Conservation (phyloP, 2,329 filamentous ascomycete genomes). For the Nemania sp. region DNA sequence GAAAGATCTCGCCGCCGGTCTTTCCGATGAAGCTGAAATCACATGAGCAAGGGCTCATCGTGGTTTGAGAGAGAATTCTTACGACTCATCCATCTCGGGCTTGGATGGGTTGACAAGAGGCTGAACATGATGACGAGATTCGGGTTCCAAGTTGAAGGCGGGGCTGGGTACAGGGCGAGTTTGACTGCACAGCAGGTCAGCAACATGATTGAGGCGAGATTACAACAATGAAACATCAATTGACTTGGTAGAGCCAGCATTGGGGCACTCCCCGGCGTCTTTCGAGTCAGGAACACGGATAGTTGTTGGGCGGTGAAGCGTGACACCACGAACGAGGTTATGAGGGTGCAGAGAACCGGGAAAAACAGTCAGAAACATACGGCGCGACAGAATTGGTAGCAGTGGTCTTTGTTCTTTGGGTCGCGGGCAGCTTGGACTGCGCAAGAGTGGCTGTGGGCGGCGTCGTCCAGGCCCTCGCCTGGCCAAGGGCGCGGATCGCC, state of each 20-base stretch:
- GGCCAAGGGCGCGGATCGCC: constrained; percentile 15
- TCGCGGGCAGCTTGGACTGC: constrained; percentile 12
- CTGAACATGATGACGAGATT: constrained; percentile 20
- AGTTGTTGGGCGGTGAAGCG: constrained; percentile 17
- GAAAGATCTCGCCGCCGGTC: constrained; percentile 95
- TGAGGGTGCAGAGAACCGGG: constrained; percentile 15
- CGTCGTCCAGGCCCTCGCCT: constrained; percentile 16
- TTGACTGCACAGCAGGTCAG: constrained; percentile 19
- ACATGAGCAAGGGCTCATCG: constrained; percentile 14
- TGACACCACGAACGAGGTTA: constrained; percentile 13
- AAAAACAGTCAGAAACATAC: constrained; percentile 18
- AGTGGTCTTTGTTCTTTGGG: constrained; percentile 19
- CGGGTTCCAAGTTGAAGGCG: constrained; percentile 19
- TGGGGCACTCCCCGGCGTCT: constrained; percentile 12
- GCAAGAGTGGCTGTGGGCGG: constrained; percentile 17
- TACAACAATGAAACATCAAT: constrained; percentile 18
- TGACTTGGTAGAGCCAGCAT: constrained; percentile 14
- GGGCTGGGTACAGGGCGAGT: constrained; percentile 14
- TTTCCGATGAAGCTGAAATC: constrained; percentile 80
- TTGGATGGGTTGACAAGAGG: constrained; percentile 15
- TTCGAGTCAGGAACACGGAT: constrained; percentile 17
- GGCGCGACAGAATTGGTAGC: constrained; percentile 15
- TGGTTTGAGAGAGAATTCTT: constrained; percentile 14
- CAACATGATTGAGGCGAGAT: constrained; percentile 17
- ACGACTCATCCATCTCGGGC: constrained; percentile 20